Conservation (phyloP, 129 eudicot genomes). For the Ambrosia artemisiifolia region DNA sequence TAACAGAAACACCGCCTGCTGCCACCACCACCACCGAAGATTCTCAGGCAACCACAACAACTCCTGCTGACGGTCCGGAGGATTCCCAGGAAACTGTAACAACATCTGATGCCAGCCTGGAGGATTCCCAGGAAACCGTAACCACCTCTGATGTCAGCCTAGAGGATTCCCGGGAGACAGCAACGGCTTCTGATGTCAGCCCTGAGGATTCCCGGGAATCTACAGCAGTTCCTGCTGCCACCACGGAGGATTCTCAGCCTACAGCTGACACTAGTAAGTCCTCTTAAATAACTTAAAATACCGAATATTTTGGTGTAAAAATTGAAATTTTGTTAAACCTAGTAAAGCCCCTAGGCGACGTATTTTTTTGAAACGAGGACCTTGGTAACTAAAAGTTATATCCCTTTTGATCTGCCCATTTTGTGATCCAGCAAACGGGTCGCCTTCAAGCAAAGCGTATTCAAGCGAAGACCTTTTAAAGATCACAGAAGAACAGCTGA, state of each 20-base stretch:
- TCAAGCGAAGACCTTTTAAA: slow-evolving; percentile 55
- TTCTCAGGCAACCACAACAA: slow-evolving; percentile 23
- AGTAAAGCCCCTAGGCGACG: no score
- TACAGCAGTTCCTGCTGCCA: slow-evolving; percentile 7
- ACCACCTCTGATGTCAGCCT: not conserved
- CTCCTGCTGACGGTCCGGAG: slow-evolving; percentile 31
- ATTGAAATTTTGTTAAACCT: not conserved
- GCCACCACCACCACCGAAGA: slow-evolving; percentile 19
- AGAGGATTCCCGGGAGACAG: slow-evolving; percentile 30
- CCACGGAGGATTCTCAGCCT: slow-evolving; percentile 38
- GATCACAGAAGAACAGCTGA: slow-evolving; percentile 58
- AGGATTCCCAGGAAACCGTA: slow-evolving; percentile 24
- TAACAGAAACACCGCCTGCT: slow-evolving; percentile 22
- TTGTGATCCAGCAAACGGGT: slow-evolving; percentile 37
- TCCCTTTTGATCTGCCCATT: not conserved
- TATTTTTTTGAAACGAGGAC: no score
- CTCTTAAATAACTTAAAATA: not conserved
- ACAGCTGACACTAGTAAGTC: slow-evolving; percentile 47
- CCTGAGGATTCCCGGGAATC: slow-evolving; percentile 32
- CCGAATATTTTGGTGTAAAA: not conserved
- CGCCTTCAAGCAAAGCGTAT: slow-evolving; percentile 37
- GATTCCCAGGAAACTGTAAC: slow-evolving; percentile 28
- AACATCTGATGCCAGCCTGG: slow-evolving; percentile 18
- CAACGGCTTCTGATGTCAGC: slow-evolving; percentile 10
- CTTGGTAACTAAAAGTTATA: not conserved